These are phyloP conservation scores for Nothophoma quercina DNA, from an alignment of 2,329 filamentous ascomycete species.

Conservation along the genomic window DNA sequence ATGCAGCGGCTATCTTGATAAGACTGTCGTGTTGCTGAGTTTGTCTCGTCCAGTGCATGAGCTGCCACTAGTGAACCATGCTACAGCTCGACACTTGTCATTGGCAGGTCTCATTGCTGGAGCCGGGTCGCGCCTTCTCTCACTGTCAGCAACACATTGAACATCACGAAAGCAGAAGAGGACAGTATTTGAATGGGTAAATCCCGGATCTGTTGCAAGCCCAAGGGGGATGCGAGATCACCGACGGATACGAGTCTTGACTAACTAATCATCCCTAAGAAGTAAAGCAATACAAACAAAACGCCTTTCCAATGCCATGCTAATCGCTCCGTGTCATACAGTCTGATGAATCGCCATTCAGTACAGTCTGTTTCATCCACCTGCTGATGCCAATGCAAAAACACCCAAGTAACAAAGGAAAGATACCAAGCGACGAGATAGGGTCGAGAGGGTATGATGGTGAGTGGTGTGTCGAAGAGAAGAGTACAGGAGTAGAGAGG, in stretches of 20 bases:
- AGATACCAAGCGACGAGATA: constrained; percentile 41
- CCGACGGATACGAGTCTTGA: constrained; percentile 53
- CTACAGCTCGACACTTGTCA: neutral
- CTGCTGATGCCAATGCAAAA: constrained; percentile 30
- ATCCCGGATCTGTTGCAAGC: constrained; percentile 40
- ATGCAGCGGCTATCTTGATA: constrained; percentile 13
- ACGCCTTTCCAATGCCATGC: constrained; percentile 21
- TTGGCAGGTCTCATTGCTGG: neutral
- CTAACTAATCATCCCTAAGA: constrained; percentile 50
- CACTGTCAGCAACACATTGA: neutral
- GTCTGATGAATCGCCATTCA: constrained; percentile 22
- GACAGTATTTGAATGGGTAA: constrained; percentile 48
- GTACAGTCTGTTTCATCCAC: constrained; percentile 19
- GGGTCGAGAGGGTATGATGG: constrained; percentile 30
- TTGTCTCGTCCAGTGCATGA: neutral
- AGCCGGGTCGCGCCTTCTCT: neutral
- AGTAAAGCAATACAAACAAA: constrained; percentile 27
- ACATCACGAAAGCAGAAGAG: constrained; percentile 15
- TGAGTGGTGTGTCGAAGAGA: constrained; percentile 17
- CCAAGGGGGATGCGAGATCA: constrained; percentile 28
- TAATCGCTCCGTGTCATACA: constrained; percentile 21
- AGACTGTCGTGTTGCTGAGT: neutral
- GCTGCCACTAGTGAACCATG: neutral
- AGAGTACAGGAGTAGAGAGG: constrained; percentile 29
- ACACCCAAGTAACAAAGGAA: constrained; percentile 41